phyloP scores from a whole-genome alignment of 192 early-diverging fungal genomes.

The Anaeromyces robustus region DNA sequence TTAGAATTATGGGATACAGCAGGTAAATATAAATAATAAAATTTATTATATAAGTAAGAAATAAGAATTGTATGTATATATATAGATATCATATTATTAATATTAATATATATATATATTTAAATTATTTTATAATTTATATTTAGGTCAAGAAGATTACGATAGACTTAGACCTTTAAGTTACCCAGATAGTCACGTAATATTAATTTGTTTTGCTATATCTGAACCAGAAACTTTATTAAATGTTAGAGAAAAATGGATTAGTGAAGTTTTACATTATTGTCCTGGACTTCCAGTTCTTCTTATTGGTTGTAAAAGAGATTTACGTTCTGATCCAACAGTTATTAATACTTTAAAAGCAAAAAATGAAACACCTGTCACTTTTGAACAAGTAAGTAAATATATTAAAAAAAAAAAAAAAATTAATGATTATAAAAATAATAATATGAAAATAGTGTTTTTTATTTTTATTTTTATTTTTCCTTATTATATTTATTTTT shows the following conservation, averaged over 20 bases:
- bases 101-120: not conserved
- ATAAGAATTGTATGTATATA: too few relatives aligned
- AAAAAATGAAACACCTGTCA: constrained; percentile 56
- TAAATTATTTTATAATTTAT: not conserved
- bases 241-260: constrained; percentile 55
- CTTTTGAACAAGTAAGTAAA: constrained; percentile 47
- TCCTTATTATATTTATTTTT: too few relatives aligned
- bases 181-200: constrained; percentile 49
- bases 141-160: constrained; percentile 51
- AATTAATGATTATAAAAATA: too few relatives aligned
- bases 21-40: not conserved
- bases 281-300: constrained; percentile 29
- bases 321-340: constrained; percentile 64
- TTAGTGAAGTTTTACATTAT: constrained; percentile 11
- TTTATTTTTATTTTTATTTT: too few relatives aligned
- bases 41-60: too few relatives aligned
- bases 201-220: constrained; percentile 52
- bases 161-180: constrained; percentile 51
- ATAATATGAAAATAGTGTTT: too few relatives aligned
- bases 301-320: constrained; percentile 76
- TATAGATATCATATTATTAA: too few relatives aligned
- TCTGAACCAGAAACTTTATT: constrained; percentile 57
- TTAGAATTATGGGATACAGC: not conserved
- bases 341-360: constrained; percentile 61
- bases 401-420: too few relatives aligned